phyloP scores from a whole-genome alignment of 2,329 filamentous ascomycete genomes.

The Fragosphaeria purpurea region DNA sequence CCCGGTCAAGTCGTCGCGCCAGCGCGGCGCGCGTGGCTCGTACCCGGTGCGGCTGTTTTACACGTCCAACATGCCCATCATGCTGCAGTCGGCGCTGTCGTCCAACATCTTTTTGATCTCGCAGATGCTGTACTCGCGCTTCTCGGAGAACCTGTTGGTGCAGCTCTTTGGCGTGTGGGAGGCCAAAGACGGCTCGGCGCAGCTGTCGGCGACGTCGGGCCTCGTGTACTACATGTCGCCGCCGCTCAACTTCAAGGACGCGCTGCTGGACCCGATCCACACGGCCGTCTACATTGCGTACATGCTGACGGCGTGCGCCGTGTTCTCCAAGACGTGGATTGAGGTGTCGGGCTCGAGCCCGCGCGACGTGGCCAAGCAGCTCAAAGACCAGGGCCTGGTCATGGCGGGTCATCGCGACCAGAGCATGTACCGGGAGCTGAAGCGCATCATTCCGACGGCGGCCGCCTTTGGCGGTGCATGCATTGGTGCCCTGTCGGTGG shows the following conservation, averaged over 20 bases:
- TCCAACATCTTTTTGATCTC: conserved; percentile 99
- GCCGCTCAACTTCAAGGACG: conserved; percentile 93
- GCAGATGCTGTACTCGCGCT: conserved; percentile 98
- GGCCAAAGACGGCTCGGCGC: conserved; percentile 87
- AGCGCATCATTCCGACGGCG: conserved; percentile 96
- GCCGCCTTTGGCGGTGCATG: conserved; percentile 97
- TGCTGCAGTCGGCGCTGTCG: conserved; percentile 96
- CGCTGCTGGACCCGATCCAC: conserved; percentile 92
- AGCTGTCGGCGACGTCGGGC: conserved; percentile 87
- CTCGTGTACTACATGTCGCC: conserved; percentile 99
- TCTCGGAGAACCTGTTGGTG: conserved; percentile 97
- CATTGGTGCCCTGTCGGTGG: conserved; percentile 94
- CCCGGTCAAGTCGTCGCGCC: conserved; percentile 97
- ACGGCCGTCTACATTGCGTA: conserved; percentile 91
- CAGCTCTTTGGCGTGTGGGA: conserved; percentile 98
- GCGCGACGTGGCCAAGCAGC: conserved; percentile 96
- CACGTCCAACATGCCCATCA: conserved; percentile 99
- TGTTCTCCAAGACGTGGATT: conserved; percentile 99
- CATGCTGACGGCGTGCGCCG: conserved; percentile 86
- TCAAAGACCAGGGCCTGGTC: conserved; percentile 98
- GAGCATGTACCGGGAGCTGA: conserved; percentile 99
- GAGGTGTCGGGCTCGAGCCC: conserved; percentile 97
- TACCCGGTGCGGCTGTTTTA: conserved; percentile 99
- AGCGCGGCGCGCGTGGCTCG: conserved; percentile 95
- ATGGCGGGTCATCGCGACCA: conserved; percentile 99